Evolutionary conservation across 257 asterid genomes (phyloP).

Genomic region (Buddleja alternifolia): DNA sequence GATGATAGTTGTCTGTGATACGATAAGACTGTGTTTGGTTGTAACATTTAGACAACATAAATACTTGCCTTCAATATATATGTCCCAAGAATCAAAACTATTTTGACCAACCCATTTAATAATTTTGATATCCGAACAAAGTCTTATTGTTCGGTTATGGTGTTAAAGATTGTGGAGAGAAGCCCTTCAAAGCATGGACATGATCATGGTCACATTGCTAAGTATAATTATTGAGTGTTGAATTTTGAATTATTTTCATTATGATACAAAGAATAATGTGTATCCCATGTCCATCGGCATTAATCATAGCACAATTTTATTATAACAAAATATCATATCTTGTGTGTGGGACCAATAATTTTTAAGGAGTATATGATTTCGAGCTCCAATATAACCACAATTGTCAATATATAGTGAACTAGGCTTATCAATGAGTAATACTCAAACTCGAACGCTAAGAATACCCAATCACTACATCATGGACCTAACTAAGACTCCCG

Average conservation of each 20-base stretch:
- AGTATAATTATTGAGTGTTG: too few relatives aligned
- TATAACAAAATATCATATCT: too few relatives aligned
- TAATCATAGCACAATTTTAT: too few relatives aligned
- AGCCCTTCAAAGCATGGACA: conserved; percentile 24
- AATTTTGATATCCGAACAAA: conserved; percentile 29
- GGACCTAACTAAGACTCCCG: too few relatives aligned
- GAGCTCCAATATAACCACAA: too few relatives aligned
- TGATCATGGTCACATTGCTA: conserved; percentile 16
- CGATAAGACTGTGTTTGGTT: conserved; percentile 28
- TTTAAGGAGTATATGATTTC: too few relatives aligned
- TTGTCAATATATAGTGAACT: too few relatives aligned
- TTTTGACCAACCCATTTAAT: conserved; percentile 29
- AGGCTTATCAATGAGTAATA: too few relatives aligned
- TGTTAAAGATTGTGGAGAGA: conserved; percentile 27
- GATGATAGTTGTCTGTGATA: conserved; percentile 37
- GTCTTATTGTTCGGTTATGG: conserved; percentile 29
- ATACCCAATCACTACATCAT: too few relatives aligned
- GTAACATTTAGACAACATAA: conserved; percentile 32
- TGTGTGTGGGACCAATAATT: too few relatives aligned
- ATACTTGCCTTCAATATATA: conserved; percentile 24
- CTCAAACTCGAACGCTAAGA: too few relatives aligned
- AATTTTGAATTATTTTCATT: background rate
- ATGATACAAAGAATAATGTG: background rate
- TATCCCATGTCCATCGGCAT: background rate
- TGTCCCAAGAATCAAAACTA: conserved; percentile 32